Base-by-base conservation (phyloP, 2,329 filamentous ascomycete genomes). In the Fusarium keratoplasticum region DNA sequence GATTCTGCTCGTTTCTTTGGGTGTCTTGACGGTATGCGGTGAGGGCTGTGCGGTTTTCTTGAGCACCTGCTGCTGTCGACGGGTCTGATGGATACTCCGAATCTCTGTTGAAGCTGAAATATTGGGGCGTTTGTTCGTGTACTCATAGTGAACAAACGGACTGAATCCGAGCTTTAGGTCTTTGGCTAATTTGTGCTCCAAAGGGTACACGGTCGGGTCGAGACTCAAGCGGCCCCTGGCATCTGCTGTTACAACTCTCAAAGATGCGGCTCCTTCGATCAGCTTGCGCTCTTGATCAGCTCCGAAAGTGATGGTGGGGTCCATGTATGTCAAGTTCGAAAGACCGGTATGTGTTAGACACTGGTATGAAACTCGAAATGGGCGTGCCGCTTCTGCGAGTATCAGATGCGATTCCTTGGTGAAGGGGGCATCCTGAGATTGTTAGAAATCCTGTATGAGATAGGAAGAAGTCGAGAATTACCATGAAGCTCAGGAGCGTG, bases 321-420 rank as follows among this genome's bases (percentile, higher is more conserved):
- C 66, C 29, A 75, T 52, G 63, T 80, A 81, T 2, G 81, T 82
- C 6, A 76, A 57, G 6, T 35, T 69, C 11, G 75, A 73, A 2
- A 81, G 66, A 3, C 78, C 77, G 10, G 79, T 47, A 31, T 81
- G 78, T 7, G 78, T 76, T 8, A 82, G 65, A 68, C 72, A 81
- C 44, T 54, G 74, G 20, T 76, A 82, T 16, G 64, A 71, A 18
- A 81, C 36, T 20, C 40, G 68, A 9, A 64, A 58, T 1, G 68
- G 14, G 1, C 31, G 60, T 5, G 20, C 8, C 11, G 47, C 69
- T 60, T 77, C 74, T 1, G 74, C 63, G 33, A 78, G 73, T 40
- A 81, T 58, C 9, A 81, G 25, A 25, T 82, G 80, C 1, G 76
- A 58, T n/a, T 54, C 42, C 22, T 64, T 42, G 13, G 54, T 13